Evolutionary conservation across 1,284 basidiomycete species (phyloP), one percentile per base, ranked within the genome.

Genomic region (Leccinum olivaceoglutinosum): DNA sequence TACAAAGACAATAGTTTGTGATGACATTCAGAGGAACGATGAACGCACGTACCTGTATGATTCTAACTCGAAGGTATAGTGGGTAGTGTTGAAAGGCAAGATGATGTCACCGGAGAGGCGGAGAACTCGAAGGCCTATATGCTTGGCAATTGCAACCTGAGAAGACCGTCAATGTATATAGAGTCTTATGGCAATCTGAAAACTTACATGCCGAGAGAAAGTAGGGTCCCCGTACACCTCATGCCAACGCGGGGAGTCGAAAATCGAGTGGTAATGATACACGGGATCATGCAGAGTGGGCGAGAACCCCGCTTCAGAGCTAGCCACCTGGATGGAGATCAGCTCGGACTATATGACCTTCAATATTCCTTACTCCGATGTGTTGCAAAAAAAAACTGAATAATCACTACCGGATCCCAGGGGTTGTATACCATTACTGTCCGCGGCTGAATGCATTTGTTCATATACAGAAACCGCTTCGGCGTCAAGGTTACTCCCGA

Each of bases 201-300:
- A 44, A 46, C 79, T 58, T 66, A 85, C 84, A 73, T 92, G 89
- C 41, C 84, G 82, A 65, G 82, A 75, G 77, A 91, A 93, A 4
- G 81, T 82, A 2, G 89, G 87, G 71, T 94, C 92, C 59, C 85
- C 88, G 67, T 85, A 94, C 53, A 80, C 69, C 65, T 88, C 84
- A 74, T 88, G 84, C 89, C 88, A 94, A 58, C 80, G 76, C 68
- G 86, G 81, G 7, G 84, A 84, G 74, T 94, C 92, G 72, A 86
- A 94, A 66, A 92, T 81, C 9, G 87, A 88, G 74, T 89, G 86
- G 70, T 90, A 91, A 71, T 91, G 90, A 70, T 90, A 91, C 5
- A 87, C 84, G 1, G 90, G 79, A 69, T 90, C 88, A 56, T 74
- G 74, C 14, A 70, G 70, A 18, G 81, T 80, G 5, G 70, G 70